Evolutionary conservation across 371 early-diverging fungal genomes (phyloP), one percentile per base, ranked within the genome.

Genomic region (Saksenaea vasiformis): DNA sequence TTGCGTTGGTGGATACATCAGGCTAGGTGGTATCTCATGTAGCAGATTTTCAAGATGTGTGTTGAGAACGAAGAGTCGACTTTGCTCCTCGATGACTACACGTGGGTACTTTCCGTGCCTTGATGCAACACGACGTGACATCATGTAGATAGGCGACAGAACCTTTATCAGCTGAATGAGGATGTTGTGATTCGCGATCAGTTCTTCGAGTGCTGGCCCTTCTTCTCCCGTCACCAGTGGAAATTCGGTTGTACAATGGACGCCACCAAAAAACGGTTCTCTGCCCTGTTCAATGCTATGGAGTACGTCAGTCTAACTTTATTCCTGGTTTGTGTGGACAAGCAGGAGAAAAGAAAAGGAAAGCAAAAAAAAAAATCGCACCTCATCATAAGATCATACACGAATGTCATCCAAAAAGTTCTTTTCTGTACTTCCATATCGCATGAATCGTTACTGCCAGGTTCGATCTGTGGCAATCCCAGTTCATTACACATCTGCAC

Each of bases 401-500:
- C 67, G 55, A 75, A 82, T 1, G 67, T 57, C 10, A 70, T 73
- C 79, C 79, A 78, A 43, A 82, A 82, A 0, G 79, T 75, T 31
- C 82, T 64, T 47, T 72, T 68, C 37, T 69, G 68, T 9, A 65
- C 65, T 54, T 82, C 79, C 2, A 69, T 26, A 61, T 65, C 72
- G 54, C 68, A 28, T 37, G 69, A 36, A 54, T 80, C 70, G 38
- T 70, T 66, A 69, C 74, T 60, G 77, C 82, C 26, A 69, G 78
- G 56, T 76, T 83, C 54, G 14, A 70, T 35, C 54, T 70, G 64
- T 4, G 74, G 56, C 15, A 89, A 67, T 11, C 87, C 88, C 1
- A 94, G 70, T 58, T 91, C 92, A 60, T 87, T 81, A 11, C 90
- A 87, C 90, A 92, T 92, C 24, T 86, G 79, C 11, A 89, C 85